Percentiles rank a stretch among this genome's conserved stretches.
Conservation (phyloP, 805 yeast genomes). For the Metschnikowia shivogae region DNA sequence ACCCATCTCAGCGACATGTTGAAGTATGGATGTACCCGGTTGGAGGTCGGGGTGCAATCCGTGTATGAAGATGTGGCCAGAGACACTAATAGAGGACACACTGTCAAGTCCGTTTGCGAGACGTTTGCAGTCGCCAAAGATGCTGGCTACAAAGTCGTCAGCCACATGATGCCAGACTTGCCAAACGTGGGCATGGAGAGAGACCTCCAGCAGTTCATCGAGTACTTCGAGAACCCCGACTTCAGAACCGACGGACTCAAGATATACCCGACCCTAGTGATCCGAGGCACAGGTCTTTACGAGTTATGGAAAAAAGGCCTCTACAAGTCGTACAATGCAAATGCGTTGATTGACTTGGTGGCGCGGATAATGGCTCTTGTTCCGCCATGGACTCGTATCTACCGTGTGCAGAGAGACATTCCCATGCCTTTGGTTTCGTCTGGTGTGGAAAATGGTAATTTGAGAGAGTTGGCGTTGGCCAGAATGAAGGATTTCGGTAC, state of each 20-base stretch:
- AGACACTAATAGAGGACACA: conserved; percentile 97
- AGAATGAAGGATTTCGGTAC: conserved; percentile 99
- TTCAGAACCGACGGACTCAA: conserved; percentile 96
- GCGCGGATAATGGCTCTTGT: conserved; percentile 94
- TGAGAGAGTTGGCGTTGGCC: conserved; percentile 91
- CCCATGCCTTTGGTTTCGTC: conserved; percentile 98
- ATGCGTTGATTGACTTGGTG: conserved; percentile 87
- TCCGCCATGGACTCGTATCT: conserved; percentile 99
- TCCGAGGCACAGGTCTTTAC: conserved; percentile 94
- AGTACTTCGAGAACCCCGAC: conserved; percentile 94
- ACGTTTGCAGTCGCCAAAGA: conserved; percentile 96
- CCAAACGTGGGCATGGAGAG: conserved; percentile 99
- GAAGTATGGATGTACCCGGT: conserved; percentile 91
- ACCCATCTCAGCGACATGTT: conserved; percentile 95
- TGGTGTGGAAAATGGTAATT: conserved; percentile 96
- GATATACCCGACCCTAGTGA: conserved; percentile 92
- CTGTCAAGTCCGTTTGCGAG: conserved; percentile 92
- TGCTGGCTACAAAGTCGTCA: conserved; percentile 95
- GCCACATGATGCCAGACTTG: conserved; percentile 99
- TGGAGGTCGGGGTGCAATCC: conserved; percentile 96
- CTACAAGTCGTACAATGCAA: conserved; percentile 91
- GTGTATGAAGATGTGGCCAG: conserved; percentile 98
- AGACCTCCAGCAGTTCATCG: conserved; percentile 91
- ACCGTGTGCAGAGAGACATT: conserved; percentile 96
- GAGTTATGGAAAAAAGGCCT: conserved; percentile 97